These are phyloP conservation scores for Wallemia mellicola DNA, from an alignment of 1,284 basidiomycete species.

Conservation along the genomic window DNA sequence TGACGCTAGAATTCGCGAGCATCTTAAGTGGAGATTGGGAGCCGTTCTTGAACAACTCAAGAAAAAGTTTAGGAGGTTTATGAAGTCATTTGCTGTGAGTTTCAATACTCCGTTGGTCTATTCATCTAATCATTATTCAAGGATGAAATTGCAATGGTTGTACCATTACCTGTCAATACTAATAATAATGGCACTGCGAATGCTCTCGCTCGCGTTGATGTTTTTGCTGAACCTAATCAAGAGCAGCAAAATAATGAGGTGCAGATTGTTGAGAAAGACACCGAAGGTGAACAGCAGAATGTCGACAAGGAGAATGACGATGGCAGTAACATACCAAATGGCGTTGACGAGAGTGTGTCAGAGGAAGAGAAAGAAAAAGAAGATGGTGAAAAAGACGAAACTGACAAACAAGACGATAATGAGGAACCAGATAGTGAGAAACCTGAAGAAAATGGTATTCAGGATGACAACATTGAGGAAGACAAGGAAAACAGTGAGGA, in stretches of 20 bases:
- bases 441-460: neutral
- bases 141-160: conserved; percentile 3
- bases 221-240: neutral
- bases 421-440: too few species aligned
- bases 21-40: conserved; percentile 60
- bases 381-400: too few species aligned
- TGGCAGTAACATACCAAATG: too few species aligned
- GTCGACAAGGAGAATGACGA: neutral
- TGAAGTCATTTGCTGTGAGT: conserved; percentile 45
- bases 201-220: neutral
- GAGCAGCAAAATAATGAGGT: neutral
- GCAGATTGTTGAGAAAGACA: too few species aligned
- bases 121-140: conserved; percentile 1
- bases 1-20: conserved; percentile 45
- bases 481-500: neutral
- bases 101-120: neutral
- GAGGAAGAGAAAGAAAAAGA: too few species aligned
- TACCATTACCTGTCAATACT: neutral
- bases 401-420: too few species aligned
- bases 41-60: conserved; percentile 67
- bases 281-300: neutral
- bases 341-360: too few species aligned
- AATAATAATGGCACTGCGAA: neutral
- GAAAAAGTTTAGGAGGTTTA: conserved; percentile 76
- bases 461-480: neutral